Percentiles rank a stretch among this genome's conserved stretches.
Conservation (phyloP, 495 filamentous ascomycete species). For the Haplographium delicatum region DNA sequence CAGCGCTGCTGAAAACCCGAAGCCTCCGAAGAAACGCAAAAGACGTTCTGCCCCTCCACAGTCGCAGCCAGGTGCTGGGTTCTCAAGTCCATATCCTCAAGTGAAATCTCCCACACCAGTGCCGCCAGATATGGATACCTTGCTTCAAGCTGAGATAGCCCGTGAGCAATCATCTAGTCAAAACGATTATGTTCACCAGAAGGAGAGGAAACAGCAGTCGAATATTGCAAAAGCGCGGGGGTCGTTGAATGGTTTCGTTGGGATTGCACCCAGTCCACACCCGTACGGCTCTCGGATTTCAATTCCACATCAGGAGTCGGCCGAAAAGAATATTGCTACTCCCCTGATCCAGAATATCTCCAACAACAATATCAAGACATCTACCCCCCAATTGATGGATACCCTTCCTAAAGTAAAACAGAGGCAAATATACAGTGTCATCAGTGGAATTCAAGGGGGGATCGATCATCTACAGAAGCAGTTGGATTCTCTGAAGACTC, state of each 20-base stretch:
- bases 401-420: slow-evolving; percentile 18
- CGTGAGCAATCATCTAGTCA: background rate
- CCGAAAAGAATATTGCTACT: background rate
- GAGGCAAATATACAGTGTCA: slow-evolving; percentile 16
- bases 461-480: slow-evolving; percentile 22
- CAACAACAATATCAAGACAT: background rate
- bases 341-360: background rate
- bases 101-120: background rate
- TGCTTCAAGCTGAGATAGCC: slow-evolving; percentile 14
- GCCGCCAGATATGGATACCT: slow-evolving; percentile 4
- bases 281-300: background rate
- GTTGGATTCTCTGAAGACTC: slow-evolving; percentile 10
- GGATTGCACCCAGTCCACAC: background rate
- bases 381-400: slow-evolving; percentile 11
- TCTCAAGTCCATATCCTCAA: background rate
- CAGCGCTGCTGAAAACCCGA: background rate
- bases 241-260: background rate
- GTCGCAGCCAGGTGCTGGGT: background rate
- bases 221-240: background rate
- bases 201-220: slow-evolving; percentile 8
- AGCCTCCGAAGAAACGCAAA: slow-evolving; percentile 14
- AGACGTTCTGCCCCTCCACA: background rate
- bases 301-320: background rate
- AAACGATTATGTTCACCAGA: background rate
- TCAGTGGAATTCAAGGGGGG: slow-evolving; percentile 17